Base-by-base conservation (phyloP, 768 basidiomycete genomes). In the Artomyces pyxidatus region DNA sequence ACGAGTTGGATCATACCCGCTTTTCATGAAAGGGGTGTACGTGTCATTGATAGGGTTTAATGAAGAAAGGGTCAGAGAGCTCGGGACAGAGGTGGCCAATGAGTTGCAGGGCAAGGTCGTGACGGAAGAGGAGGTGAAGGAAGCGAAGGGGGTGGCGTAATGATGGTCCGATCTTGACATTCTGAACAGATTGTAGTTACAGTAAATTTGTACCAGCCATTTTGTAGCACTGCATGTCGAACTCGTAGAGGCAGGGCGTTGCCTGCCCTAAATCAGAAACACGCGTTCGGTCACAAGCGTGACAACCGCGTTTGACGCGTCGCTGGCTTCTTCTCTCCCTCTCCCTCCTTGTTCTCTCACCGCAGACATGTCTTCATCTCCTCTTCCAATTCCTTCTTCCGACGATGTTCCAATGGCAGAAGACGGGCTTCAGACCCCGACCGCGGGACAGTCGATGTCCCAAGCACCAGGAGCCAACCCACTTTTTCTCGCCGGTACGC, bases 1-100 rank as follows among this genome's bases (percentile, higher is more conserved):
- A 42, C 82, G 88, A 61, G 76, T 94, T 17, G 86, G 93, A 37
- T 87, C 84, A 27, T 90, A 88, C 65, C 81, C 84, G 25, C 71
- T 78, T 25, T 63, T 83, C 21, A 59, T 66, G 48, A 65, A 63
- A 37, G 84, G 83, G 14, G 85, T 85, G 8, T 83, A 80, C 48
- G 81, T 85, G 23, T 76, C 76, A 35, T 66, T 81, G 51, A 81
- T 80, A 52, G 80, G 77, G 4, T 63, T 58, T 25, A 59, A 72
- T 41, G 68, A 67, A 54, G 62, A 69, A 25, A 71, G 73, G 53
- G 65, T 87, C 4, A 69, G 68, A 16, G 71, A 75, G 30, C 68
- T 85, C 40, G 83, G 79, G 0, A 65, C 71, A 44, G 85, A 88
- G 59, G 81, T 85, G 6, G 83, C 78, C 59, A 60, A 56, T 49